Evolutionary conservation across 805 yeast genomes (phyloP).

Genomic region (Lipomyces yamanashiensis): DNA sequence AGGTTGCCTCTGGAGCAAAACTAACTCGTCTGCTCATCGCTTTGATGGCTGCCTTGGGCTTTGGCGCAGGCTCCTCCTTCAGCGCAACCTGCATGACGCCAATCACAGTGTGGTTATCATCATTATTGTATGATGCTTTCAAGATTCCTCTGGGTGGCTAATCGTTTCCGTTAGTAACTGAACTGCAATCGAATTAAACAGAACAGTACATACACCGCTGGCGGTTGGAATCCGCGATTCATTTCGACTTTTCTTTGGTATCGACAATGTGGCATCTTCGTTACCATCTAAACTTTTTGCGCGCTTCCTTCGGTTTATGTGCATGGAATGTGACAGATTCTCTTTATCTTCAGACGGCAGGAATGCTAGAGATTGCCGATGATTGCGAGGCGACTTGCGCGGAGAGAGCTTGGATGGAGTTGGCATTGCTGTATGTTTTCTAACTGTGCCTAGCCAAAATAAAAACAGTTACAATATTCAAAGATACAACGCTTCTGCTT

Average conservation of each 20-base stretch:
- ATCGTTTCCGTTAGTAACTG: neutral
- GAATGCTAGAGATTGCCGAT: slow-evolving; percentile 23
- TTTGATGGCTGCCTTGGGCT: slow-evolving; percentile 25
- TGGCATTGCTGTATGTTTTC: neutral
- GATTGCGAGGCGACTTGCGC: slow-evolving; percentile 28
- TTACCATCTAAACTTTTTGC: slow-evolving; percentile 32
- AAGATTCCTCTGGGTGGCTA: slow-evolving; percentile 48
- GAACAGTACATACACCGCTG: slow-evolving; percentile 7
- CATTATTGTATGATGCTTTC: slow-evolving; percentile 41
- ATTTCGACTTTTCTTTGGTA: slow-evolving; percentile 18
- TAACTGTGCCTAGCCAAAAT: neutral
- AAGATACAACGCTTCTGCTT: too few relatives aligned
- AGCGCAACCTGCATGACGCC: slow-evolving; percentile 45
- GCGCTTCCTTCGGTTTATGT: slow-evolving; percentile 17
- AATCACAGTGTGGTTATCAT: slow-evolving; percentile 47
- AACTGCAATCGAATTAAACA: neutral
- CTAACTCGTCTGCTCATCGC: slow-evolving; percentile 62
- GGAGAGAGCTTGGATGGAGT: slow-evolving; percentile 10
- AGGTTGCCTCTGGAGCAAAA: slow-evolving; percentile 55
- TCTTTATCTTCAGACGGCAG: slow-evolving; percentile 18
- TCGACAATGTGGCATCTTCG: slow-evolving; percentile 26
- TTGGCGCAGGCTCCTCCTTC: slow-evolving; percentile 21
- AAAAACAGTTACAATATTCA: neutral
- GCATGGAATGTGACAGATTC: neutral
- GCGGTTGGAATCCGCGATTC: slow-evolving; percentile 14